phyloP scores from a whole-genome alignment of 2,329 filamentous ascomycete genomes.

The Calonectria crousiana region DNA sequence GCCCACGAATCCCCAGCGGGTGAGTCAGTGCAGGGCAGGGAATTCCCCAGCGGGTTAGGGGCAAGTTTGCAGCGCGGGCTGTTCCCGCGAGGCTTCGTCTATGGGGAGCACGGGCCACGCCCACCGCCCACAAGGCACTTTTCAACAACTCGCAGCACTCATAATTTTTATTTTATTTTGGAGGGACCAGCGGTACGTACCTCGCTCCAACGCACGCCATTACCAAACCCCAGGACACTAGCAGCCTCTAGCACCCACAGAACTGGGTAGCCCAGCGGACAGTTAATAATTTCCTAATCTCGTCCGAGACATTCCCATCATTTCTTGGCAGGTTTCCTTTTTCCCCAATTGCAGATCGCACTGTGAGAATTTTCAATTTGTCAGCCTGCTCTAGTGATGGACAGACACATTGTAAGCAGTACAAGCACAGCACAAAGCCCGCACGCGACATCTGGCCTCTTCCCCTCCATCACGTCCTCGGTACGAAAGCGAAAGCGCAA shows the following conservation, averaged over 20 bases:
- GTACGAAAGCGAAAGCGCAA: constrained; percentile 10
- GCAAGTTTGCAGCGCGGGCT: constrained; percentile 10
- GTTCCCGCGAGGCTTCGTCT: constrained; percentile 16
- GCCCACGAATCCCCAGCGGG: background rate
- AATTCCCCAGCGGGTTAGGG: constrained; percentile 15
- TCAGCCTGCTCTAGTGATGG: background rate
- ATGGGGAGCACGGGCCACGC: background rate
- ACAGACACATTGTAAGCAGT: background rate
- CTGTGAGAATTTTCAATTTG: background rate
- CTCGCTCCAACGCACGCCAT: background rate
- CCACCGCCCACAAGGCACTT: constrained; percentile 11
- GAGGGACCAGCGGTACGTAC: constrained; percentile 4
- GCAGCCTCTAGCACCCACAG: background rate
- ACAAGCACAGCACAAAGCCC: background rate
- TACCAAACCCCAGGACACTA: constrained; percentile 2
- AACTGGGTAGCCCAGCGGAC: background rate
- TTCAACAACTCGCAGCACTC: constrained; percentile 14
- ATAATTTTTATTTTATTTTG: background rate
- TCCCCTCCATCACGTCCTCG: background rate
- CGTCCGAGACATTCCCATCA: constrained; percentile 8
- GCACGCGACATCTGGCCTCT: background rate
- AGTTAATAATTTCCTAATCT: constrained; percentile 13
- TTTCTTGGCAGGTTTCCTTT: background rate
- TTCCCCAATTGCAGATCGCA: background rate
- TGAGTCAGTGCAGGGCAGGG: background rate